These are phyloP conservation scores for Penicillium crystallinum DNA, from an alignment of 495 filamentous ascomycete genomes.

Conservation along the genomic window DNA sequence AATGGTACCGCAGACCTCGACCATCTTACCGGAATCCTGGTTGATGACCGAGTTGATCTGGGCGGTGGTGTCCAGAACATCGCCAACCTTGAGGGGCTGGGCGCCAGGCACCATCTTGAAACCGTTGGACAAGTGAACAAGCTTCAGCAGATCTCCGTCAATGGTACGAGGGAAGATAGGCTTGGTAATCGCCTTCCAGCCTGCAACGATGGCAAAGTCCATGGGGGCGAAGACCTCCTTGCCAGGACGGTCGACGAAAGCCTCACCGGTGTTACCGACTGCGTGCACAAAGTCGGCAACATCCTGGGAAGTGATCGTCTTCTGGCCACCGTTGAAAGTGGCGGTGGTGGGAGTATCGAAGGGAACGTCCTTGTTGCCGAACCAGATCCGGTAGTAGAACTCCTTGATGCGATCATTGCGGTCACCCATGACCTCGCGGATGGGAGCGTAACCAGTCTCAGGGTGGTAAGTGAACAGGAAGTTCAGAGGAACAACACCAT, in stretches of 20 bases:
- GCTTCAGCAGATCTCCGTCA: conserved; percentile 88
- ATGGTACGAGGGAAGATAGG: conserved; percentile 94
- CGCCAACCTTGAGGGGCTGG: conserved; percentile 87
- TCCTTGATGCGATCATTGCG: conserved; percentile 96
- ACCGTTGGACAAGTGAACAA: conserved; percentile 92
- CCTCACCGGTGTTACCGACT: conserved; percentile 95
- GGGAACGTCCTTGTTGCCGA: conserved; percentile 78
- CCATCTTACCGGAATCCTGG: conserved; percentile 98
- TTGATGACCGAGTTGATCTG: conserved; percentile 98
- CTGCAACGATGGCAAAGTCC: conserved; percentile 98
- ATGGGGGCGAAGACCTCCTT: conserved; percentile 95
- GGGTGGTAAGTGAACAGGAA: conserved; percentile 89
- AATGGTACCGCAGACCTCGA: conserved; percentile 96
- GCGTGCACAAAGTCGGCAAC: conserved; percentile 98
- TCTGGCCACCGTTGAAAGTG: conserved; percentile 81
- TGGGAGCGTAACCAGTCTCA: conserved; percentile 89
- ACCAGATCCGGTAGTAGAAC: conserved; percentile 95
- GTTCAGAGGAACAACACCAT: conserved; percentile 70
- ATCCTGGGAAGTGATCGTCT: conserved; percentile 79
- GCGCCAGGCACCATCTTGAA: conserved; percentile 98
- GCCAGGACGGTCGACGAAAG: conserved; percentile 94
- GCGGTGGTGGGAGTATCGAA: conserved; percentile 79
- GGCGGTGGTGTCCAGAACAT: conserved; percentile 86
- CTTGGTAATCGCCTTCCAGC: conserved; percentile 98
- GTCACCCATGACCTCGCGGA: conserved; percentile 88